Evolutionary conservation across 768 basidiomycete species (phyloP), one percentile per base, ranked within the genome.

Genomic region (Postia placenta): DNA sequence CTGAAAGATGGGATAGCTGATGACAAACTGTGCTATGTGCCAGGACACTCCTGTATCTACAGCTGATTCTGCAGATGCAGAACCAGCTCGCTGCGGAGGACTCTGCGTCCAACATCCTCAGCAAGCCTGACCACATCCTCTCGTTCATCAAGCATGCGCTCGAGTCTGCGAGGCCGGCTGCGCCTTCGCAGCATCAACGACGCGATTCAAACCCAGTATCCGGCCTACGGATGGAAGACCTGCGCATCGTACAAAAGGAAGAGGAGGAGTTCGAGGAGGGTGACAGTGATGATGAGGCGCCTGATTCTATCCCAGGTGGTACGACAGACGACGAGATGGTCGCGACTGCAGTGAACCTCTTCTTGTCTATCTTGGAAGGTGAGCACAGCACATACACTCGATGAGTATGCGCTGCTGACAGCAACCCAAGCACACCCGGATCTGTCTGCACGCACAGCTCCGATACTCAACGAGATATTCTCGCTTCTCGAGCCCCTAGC

Each of bases 301-400:
- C 74, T 22, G 73, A 67, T 36, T 64, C 69, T 15, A 71, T 71
- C 41, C 65, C 64, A 1, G 71, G 70, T 22, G 57, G 60, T 5
- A 62, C 72, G 38, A 47, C 55, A 4, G 77, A 81, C 56, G 73
- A 81, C 26, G 85, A 86, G 48, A 78, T 95, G 72, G 70, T 76
- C 0, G 78, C 81, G 51, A 95, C 92, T 0, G 80, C 90, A 0
- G 64, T 96, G 19, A 87, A 85, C 50, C 66, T 96, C 0, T 67
- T 98, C 22, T 75, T 98, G 3, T 83, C 93, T 1, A 76, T 91
- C 28, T 74, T 97, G 24, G 92, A 95, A 80, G 87, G 94, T 92
- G 52, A 51, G 65, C 44, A 5, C 11, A 2, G 4, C 46, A 25
- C 3, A 37, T 5, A 26, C 11, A 42, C 11, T 35, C 20, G 43